These are phyloP conservation scores for Paracorniculantispora psalliotae DNA, from an alignment of 2,329 filamentous ascomycete genomes.

Conservation along the genomic window DNA sequence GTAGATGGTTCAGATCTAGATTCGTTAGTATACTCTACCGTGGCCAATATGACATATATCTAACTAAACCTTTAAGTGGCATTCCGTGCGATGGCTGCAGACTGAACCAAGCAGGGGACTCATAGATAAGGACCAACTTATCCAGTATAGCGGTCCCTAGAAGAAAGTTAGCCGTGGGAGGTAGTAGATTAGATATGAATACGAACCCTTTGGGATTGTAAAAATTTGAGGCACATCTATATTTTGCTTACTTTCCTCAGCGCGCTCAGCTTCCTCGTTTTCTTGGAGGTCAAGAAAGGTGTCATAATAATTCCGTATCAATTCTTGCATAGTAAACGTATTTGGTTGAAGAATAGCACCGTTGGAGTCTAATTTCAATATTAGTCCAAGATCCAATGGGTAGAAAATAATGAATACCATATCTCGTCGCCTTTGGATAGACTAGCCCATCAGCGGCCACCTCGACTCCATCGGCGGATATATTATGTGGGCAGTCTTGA, in stretches of 20 bases:
- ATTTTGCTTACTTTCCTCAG: no score
- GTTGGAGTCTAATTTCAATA: conserved; percentile 2
- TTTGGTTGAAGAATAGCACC: conserved; percentile 12
- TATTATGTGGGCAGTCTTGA: neutral
- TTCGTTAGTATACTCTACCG: neutral
- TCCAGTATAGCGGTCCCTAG: conserved; percentile 6
- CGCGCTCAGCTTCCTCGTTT: neutral
- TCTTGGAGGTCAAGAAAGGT: conserved; percentile 8
- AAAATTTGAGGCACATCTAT: conserved; percentile 4
- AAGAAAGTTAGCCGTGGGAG: neutral
- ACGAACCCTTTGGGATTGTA: neutral
- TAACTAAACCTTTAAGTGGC: conserved; percentile 5
- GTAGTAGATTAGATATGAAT: no score
- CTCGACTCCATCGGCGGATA: neutral
- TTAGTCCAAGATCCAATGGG: neutral
- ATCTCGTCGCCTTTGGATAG: neutral
- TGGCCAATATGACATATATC: neutral
- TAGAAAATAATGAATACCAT: neutral
- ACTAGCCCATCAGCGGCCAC: neutral
- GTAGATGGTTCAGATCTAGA: conserved; percentile 7
- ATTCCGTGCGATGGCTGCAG: conserved; percentile 15
- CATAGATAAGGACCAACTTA: conserved; percentile 15
- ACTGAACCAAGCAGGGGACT: conserved; percentile 7
- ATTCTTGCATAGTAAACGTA: conserved; percentile 15
- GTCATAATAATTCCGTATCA: conserved; percentile 4